A percentile compares a stretch with the other conserved stretches of the same genome.
Conservation (phyloP, 2,329 filamentous ascomycete genomes). For the Trichoderma sp. region DNA sequence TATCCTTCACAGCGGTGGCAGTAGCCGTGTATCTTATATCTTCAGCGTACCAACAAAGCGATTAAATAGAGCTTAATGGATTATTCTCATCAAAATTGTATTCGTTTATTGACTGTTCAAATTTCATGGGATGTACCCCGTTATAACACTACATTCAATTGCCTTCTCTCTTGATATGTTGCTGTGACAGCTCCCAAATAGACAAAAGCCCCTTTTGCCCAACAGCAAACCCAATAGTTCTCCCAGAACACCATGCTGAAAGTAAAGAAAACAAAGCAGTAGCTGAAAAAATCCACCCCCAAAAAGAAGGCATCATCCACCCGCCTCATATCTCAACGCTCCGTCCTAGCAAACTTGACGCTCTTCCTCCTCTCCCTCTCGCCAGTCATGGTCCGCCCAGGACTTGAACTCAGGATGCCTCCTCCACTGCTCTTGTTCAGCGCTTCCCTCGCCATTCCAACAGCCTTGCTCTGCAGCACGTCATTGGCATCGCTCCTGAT, state of each 20-base stretch:
- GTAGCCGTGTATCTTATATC: background rate
- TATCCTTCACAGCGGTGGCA: background rate
- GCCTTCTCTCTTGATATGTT: background rate
- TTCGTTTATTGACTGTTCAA: background rate
- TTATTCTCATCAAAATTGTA: background rate
- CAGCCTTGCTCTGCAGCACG: slow-evolving; percentile 60
- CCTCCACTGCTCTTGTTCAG: slow-evolving; percentile 38
- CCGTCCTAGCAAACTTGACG: slow-evolving; percentile 60
- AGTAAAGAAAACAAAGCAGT: background rate
- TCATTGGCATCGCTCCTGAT: slow-evolving; percentile 53
- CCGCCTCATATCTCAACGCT: slow-evolving; percentile 19
- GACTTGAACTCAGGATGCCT: slow-evolving; percentile 53
- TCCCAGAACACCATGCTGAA: slow-evolving; percentile 10
- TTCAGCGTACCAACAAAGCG: background rate
- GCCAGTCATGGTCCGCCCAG: slow-evolving; percentile 40
- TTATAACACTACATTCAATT: background rate
- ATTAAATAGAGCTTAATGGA: background rate
- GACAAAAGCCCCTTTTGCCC: background rate
- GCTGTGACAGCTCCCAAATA: background rate
- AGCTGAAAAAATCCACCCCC: background rate
- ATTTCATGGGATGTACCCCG: background rate
- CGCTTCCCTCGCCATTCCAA: slow-evolving; percentile 59
- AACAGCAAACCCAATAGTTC: background rate
- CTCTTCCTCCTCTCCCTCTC: slow-evolving; percentile 62
- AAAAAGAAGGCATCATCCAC: background rate